Percentiles rank a stretch among this genome's conserved stretches.
Evolutionary conservation across 305 asterid species (phyloP).

Genomic region (Nicotiana rustica): DNA sequence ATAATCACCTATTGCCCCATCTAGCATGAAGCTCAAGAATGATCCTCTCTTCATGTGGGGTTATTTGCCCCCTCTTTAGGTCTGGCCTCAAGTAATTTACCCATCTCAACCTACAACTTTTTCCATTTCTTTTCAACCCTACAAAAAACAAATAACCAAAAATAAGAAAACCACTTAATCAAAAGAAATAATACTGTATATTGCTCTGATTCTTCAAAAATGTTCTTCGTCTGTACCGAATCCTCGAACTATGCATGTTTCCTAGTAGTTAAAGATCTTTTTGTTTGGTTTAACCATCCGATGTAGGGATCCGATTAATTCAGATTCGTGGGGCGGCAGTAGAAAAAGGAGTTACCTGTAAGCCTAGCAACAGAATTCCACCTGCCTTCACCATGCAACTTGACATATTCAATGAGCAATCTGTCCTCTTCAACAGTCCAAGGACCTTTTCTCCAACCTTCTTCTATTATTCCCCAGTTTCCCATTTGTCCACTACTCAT

Average conservation of each 20-base stretch:
- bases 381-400: constrained; percentile 84
- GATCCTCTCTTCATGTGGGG: constrained; percentile 75
- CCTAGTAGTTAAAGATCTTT: too few relatives aligned
- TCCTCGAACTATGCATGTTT: too few relatives aligned
- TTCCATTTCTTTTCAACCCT: constrained; percentile 88
- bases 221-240: too few relatives aligned
- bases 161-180: neutral
- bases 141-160: constrained; percentile 32
- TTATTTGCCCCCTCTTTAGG: constrained; percentile 80
- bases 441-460: constrained; percentile 93
- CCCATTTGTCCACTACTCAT: constrained; percentile 54
- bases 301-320: too few relatives aligned
- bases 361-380: constrained; percentile 86
- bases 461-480: constrained; percentile 56
- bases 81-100: constrained; percentile 93
- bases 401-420: constrained; percentile 71
- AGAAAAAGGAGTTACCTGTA: constrained; percentile 51
- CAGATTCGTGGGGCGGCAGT: too few relatives aligned
- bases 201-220: too few relatives aligned
- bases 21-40: constrained; percentile 77
- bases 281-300: too few relatives aligned
- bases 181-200: too few relatives aligned
- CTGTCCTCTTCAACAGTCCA: constrained; percentile 92
- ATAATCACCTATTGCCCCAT: constrained; percentile 84
- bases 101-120: constrained; percentile 94